phyloP scores from a whole-genome alignment of 2,329 filamentous ascomycete genomes.

The Nigrograna mackinnonii region DNA sequence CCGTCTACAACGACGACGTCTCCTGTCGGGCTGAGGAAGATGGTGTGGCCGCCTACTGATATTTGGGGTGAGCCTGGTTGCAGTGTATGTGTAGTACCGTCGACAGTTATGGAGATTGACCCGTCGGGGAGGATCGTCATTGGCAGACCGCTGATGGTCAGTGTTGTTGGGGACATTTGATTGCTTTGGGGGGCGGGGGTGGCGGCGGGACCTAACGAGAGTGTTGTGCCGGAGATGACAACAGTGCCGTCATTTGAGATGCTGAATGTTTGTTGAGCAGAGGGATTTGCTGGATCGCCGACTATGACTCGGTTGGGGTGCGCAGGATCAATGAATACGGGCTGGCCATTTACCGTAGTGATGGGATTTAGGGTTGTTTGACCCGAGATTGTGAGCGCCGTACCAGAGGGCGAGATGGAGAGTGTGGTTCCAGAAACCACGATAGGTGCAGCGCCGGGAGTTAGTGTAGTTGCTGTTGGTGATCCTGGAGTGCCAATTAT shows the following conservation, averaged over 20 bases:
- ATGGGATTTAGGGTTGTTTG: background rate
- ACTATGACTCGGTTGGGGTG: background rate
- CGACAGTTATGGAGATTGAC: too few relatives aligned
- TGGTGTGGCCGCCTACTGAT: background rate
- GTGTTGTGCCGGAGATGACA: background rate
- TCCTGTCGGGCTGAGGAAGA: background rate
- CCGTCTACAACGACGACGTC: too few relatives aligned
- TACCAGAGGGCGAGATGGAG: background rate
- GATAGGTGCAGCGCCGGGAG: background rate
- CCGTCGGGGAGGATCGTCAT: too few relatives aligned
- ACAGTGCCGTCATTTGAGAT: background rate
- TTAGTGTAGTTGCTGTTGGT: background rate
- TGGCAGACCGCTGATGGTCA: background rate
- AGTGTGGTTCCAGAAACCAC: background rate
- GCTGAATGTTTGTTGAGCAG: background rate
- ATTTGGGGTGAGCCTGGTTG: background rate
- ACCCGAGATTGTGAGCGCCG: background rate
- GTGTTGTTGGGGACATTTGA: background rate
- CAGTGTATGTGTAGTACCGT: background rate
- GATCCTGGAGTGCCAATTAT: background rate
- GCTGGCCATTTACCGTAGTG: background rate
- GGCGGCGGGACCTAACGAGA: background rate
- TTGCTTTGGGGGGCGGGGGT: background rate
- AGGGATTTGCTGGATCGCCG: too few relatives aligned
- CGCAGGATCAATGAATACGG: background rate